Base-by-base conservation (phyloP, 371 early-diverging fungal genomes). In the Mortierella sp. region DNA sequence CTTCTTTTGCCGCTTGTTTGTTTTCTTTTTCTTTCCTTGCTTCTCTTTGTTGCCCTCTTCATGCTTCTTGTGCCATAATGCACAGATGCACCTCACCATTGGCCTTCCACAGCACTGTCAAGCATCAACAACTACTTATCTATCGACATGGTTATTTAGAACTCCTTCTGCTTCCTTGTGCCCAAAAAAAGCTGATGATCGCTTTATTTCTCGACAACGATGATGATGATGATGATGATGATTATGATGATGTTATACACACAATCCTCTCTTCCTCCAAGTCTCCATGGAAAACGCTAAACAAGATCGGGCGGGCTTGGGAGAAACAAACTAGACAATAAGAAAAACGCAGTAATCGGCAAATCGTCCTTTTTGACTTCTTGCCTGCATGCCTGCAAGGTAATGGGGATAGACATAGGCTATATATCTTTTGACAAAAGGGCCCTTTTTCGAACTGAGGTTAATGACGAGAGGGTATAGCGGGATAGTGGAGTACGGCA, bases 341-440 rank as follows among this genome's bases (percentile, higher is more conserved):
- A 29, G 2, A 60, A 21, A 32, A 65, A 35, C 41, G 41, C 43
- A 68, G 68, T 68, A 68, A 68, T 10, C 63, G 43, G 68, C 41
- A 27, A 56, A 27, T 56, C 56, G 56, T 27, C 27, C n/a, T 11
- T 56, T 56, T 24, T 14, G 24, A 21, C 56, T 11, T 41, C 41
- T 24, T 10, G 7, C 18, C 10, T 68, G 7, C 35, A 10, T 46
- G 7, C 35, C 48, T 46, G 48, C 48, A 46, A 46, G 48, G 48
- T 11, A 46, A 11, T 38, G 38, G 38, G 46, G 46, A 46, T 46
- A 46, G 48, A 12, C 48, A 10, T 8, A 35, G 3, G 14, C 35
- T 63, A 18, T 38, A 38, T 68, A 24, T 21, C 21, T 63, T 63
- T 68, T 41, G 68, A 68, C 68, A 68, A 68, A 68, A 68, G 24